phyloP scores from a whole-genome alignment of 2,329 filamentous ascomycete species.

The Colletotrichum lini region DNA sequence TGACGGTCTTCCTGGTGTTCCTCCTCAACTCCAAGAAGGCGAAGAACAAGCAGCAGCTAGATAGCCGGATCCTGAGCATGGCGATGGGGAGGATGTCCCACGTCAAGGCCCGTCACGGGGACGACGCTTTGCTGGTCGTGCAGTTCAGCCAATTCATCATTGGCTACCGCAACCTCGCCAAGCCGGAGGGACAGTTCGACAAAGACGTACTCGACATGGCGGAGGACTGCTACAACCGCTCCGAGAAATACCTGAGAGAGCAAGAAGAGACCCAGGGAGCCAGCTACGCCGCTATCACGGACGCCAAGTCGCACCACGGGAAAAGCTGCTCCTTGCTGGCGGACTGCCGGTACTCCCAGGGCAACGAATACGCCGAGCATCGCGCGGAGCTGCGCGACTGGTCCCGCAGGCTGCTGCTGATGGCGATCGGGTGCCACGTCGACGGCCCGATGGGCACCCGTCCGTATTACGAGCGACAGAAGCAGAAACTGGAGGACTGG shows the following conservation, averaged over 20 bases:
- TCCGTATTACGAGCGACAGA: constrained; percentile 21
- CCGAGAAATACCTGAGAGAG: neutral
- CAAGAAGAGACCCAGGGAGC: neutral
- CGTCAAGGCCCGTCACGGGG: neutral
- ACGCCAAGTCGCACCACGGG: constrained; percentile 11
- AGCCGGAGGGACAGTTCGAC: constrained; percentile 1
- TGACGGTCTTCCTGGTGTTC: constrained; percentile 18
- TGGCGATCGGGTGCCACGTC: constrained; percentile 10
- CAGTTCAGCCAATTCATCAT: constrained; percentile 25
- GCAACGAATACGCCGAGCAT: neutral
- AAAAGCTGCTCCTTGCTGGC: constrained; percentile 25
- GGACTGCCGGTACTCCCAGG: constrained; percentile 21
- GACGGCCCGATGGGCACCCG: constrained; percentile 7
- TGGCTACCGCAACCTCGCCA: constrained; percentile 13
- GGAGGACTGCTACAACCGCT: constrained; percentile 6
- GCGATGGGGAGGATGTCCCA: neutral
- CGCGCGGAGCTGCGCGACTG: neutral
- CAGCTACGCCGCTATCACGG: neutral
- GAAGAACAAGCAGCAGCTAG: constrained; percentile 7
- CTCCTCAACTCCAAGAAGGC: constrained; percentile 27
- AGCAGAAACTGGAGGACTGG: constrained; percentile 28
- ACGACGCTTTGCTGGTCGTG: constrained; percentile 17
- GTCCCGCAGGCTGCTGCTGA: constrained; percentile 12
- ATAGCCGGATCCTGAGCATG: constrained; percentile 11
- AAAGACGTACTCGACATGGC: constrained; percentile 22